phyloP scores from a whole-genome alignment of 805 yeast genomes.

The Candida chilensis region DNA sequence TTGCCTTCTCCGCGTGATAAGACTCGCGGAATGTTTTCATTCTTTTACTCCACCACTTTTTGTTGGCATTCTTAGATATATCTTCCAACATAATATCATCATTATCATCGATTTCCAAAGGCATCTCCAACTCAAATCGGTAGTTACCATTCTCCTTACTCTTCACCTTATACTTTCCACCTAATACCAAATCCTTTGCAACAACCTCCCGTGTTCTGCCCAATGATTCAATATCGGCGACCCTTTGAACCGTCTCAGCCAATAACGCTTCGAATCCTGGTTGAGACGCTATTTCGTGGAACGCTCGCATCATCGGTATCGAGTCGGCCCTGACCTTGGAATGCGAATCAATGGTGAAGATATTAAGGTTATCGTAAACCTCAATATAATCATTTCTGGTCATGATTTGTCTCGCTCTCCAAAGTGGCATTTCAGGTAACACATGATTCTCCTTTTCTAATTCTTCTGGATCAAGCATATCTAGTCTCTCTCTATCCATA shows the following conservation, averaged over 20 bases:
- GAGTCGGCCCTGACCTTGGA: slow-evolving; percentile 73
- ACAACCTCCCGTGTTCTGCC: slow-evolving; percentile 73
- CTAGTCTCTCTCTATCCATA: slow-evolving; percentile 39
- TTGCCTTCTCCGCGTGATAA: too few relatives aligned
- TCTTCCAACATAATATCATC: slow-evolving; percentile 1
- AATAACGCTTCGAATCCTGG: slow-evolving; percentile 64
- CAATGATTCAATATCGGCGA: slow-evolving; percentile 66
- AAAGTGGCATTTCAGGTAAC: slow-evolving; percentile 67
- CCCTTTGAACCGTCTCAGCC: slow-evolving; percentile 57
- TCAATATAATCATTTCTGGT: slow-evolving; percentile 78
- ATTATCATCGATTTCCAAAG: neutral
- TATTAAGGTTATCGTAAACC: slow-evolving; percentile 62
- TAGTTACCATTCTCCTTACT: slow-evolving; percentile 7
- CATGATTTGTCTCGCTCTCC: slow-evolving; percentile 83
- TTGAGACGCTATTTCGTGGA: slow-evolving; percentile 64
- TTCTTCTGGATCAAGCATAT: slow-evolving; percentile 1
- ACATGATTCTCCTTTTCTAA: slow-evolving; percentile 28
- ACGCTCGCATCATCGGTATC: slow-evolving; percentile 86
- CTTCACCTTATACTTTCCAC: slow-evolving; percentile 30
- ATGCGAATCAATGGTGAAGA: slow-evolving; percentile 70
- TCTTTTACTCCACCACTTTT: slow-evolving; percentile 39
- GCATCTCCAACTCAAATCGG: neutral
- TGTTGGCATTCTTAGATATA: slow-evolving; percentile 10
- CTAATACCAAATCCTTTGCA: slow-evolving; percentile 55
- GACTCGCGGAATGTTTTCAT: slow-evolving; percentile 23